Conservation (phyloP, 768 basidiomycete genomes). For the Saitozyma podzolica region DNA sequence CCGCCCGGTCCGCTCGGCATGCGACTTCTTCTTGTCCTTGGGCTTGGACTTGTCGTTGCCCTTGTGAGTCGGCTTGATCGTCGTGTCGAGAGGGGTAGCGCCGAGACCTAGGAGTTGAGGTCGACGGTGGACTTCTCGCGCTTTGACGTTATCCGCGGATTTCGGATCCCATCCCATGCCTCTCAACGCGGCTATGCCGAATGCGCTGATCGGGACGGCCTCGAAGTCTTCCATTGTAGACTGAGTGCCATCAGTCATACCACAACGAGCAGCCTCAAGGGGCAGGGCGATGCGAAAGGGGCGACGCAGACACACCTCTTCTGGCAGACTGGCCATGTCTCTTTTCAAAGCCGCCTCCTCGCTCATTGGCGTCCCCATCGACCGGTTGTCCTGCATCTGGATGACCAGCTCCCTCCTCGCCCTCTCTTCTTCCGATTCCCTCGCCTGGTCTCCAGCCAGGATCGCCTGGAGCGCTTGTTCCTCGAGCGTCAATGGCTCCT, state of each 20-base stretch:
- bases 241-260: conserved; percentile 13
- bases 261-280: not conserved
- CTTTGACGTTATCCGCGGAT: conserved; percentile 66
- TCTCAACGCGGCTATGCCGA: conserved; percentile 85
- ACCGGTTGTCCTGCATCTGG: conserved; percentile 22
- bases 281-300: not conserved
- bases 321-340: conserved; percentile 71
- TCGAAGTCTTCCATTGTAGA: conserved; percentile 83
- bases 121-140: conserved; percentile 77
- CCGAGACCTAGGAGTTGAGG: conserved; percentile 90
- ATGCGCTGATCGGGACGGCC: conserved; percentile 85
- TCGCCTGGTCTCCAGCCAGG: conserved; percentile 59
- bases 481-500: conserved; percentile 64
- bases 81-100: conserved; percentile 77
- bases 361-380: conserved; percentile 56
- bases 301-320: conserved; percentile 39
- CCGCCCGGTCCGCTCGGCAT: conserved; percentile 61
- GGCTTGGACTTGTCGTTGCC: conserved; percentile 7
- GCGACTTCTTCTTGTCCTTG: conserved; percentile 50
- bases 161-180: conserved; percentile 90
- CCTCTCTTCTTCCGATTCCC: conserved; percentile 33
- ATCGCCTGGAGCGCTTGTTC: conserved; percentile 77
- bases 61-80: conserved; percentile 54
- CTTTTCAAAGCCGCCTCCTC: conserved; percentile 82
- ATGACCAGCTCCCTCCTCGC: conserved; percentile 65